Percentiles rank a stretch among this genome's conserved stretches.
Evolutionary conservation across 768 basidiomycete genomes (phyloP).

Genomic region (Lentinus brumalis): DNA sequence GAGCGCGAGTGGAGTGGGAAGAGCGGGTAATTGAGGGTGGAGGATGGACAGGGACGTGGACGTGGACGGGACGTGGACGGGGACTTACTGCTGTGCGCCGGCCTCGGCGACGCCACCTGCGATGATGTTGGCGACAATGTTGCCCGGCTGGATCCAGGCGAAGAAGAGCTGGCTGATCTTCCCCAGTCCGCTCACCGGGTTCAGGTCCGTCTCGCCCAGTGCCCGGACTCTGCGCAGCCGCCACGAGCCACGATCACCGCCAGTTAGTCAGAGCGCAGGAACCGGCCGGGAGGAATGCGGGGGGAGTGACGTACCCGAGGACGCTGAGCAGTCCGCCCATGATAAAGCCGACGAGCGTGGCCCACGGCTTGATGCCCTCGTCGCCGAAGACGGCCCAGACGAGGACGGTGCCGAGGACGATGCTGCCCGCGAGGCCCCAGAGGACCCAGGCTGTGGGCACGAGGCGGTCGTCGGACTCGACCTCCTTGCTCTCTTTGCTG

Average conservation of each 20-base stretch:
- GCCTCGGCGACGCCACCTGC: slow-evolving; percentile 97
- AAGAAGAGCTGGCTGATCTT: slow-evolving; percentile 95
- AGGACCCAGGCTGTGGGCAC: slow-evolving; percentile 83
- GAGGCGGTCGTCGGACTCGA: slow-evolving; percentile 76
- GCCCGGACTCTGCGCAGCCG: slow-evolving; percentile 72
- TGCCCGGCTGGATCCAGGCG: slow-evolving; percentile 91
- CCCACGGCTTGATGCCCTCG: slow-evolving; percentile 95
- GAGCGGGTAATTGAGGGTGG: background rate
- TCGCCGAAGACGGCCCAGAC: slow-evolving; percentile 90
- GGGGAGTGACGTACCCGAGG: slow-evolving; percentile 63
- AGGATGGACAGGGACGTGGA: background rate
- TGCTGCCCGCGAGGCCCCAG: slow-evolving; percentile 61
- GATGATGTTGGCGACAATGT: slow-evolving; percentile 96
- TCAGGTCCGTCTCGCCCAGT: slow-evolving; percentile 93
- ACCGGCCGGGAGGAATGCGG: no score
- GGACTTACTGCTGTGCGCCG: slow-evolving; percentile 83
- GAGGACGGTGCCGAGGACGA: slow-evolving; percentile 69
- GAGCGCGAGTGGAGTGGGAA: slow-evolving; percentile 1
- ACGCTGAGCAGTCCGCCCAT: slow-evolving; percentile 85
- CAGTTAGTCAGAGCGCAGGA: no score
- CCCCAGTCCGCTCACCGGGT: slow-evolving; percentile 89
- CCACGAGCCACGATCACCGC: background rate
- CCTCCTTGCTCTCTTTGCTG: slow-evolving; percentile 56
- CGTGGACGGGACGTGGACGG: background rate
- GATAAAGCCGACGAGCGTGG: slow-evolving; percentile 81